A percentile compares a stretch with the other conserved stretches of the same genome.
Evolutionary conservation across 2,329 filamentous ascomycete species (phyloP).

Genomic region (Xylaria sp.): DNA sequence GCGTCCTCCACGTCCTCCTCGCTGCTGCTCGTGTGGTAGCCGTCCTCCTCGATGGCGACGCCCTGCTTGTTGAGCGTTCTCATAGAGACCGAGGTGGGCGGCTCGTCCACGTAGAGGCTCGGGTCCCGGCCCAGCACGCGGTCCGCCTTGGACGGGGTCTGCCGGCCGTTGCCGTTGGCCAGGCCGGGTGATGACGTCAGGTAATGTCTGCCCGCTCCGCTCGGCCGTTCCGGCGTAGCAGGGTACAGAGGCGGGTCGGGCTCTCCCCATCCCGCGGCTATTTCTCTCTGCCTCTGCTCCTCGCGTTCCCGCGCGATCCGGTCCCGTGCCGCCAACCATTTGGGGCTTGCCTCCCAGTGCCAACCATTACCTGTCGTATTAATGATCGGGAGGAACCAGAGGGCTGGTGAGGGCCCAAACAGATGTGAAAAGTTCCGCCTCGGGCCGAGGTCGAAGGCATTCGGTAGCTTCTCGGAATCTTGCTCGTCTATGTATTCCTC

Average conservation of each 20-base stretch:
- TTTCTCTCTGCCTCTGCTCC: slow-evolving; percentile 64
- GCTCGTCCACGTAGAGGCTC: slow-evolving; percentile 55
- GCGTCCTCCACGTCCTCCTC: slow-evolving; percentile 41
- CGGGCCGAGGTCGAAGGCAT: slow-evolving; percentile 91
- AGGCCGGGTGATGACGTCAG: slow-evolving; percentile 23
- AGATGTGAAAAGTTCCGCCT: slow-evolving; percentile 78
- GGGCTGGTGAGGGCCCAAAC: slow-evolving; percentile 70
- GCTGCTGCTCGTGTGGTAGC: slow-evolving; percentile 37
- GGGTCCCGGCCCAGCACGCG: slow-evolving; percentile 61
- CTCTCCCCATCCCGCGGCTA: slow-evolving; percentile 68
- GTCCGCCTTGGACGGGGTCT: slow-evolving; percentile 58
- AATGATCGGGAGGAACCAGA: slow-evolving; percentile 81
- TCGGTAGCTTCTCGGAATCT: slow-evolving; percentile 84
- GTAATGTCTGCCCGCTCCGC: slow-evolving; percentile 41
- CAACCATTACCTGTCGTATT: slow-evolving; percentile 92
- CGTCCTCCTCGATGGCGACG: slow-evolving; percentile 46
- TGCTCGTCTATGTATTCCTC: slow-evolving; percentile 84
- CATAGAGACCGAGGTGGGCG: slow-evolving; percentile 47
- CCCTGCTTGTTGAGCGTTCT: slow-evolving; percentile 51
- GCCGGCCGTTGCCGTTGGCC: slow-evolving; percentile 34
- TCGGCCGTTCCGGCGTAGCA: slow-evolving; percentile 25
- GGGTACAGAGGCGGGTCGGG: slow-evolving; percentile 34
- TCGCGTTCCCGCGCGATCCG: slow-evolving; percentile 60
- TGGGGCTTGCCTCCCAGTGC: slow-evolving; percentile 84
- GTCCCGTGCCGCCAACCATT: slow-evolving; percentile 75